A percentile compares a stretch with the other conserved stretches of the same genome.
Conservation (phyloP, 352 stramenopile genomes). For the Pythium monospermum region DNA sequence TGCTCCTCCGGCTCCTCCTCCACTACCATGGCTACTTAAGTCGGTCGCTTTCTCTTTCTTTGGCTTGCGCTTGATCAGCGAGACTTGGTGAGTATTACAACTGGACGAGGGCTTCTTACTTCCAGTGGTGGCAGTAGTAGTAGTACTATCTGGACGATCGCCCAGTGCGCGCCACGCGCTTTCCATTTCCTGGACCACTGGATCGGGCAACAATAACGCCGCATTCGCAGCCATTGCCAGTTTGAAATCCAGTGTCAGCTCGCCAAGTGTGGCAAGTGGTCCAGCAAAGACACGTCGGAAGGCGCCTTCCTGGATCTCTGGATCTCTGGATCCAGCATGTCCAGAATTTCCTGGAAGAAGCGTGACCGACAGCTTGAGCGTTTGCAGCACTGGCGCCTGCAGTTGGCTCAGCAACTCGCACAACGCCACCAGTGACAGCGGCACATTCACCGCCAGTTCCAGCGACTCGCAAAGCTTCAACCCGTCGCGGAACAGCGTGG, state of each 20-base stretch:
- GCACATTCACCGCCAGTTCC: constrained; percentile 25
- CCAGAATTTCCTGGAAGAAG: constrained; percentile 4
- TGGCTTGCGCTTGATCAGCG: constrained; percentile 31
- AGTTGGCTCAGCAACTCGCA: constrained; percentile 15
- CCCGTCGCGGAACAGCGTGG: constrained; percentile 35
- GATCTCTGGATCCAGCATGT: neutral
- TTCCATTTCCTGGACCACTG: constrained; percentile 18
- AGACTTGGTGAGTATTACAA: constrained; percentile 18
- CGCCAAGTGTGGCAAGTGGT: constrained; percentile 1
- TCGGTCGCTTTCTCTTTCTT: constrained; percentile 13
- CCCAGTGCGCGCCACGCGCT: constrained; percentile 21
- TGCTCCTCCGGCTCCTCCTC: no score
- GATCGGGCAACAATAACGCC: constrained; percentile 16
- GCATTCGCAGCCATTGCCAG: no score
- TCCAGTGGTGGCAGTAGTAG: neutral
- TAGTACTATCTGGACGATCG: neutral
- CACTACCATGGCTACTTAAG: no score
- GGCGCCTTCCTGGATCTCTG: neutral
- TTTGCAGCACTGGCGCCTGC: constrained; percentile 14
- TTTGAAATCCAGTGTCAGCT: constrained; percentile 19
- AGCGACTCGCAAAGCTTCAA: constrained; percentile 41
- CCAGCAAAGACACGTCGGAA: constrained; percentile 10
- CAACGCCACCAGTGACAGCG: constrained; percentile 19
- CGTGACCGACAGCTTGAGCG: constrained; percentile 23
- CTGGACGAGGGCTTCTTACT: neutral